Evolutionary conservation across 2,329 filamentous ascomycete species (phyloP), one percentile per base, ranked within the genome.

Genomic region (Dactylellina parvicollis): DNA sequence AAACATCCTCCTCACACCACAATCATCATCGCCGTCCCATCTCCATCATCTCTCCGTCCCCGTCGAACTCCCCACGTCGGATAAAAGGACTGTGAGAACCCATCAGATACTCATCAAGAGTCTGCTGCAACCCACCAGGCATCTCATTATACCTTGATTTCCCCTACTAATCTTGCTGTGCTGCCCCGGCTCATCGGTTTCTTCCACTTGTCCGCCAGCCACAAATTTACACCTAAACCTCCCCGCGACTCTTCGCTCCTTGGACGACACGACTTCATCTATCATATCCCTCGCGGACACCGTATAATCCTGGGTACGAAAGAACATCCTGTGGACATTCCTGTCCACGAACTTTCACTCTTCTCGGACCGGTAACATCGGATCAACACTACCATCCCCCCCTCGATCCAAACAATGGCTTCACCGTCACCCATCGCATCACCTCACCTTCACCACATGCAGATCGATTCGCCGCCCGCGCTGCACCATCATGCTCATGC

Each of bases 371-470:
- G 38, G 46, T 26, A 28, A 64, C 50, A 38, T 40, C 30, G 47
- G n/a, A 34, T 16, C 47, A 28, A n/a, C 34, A 26, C 26, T 18
- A 32, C 22, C 59, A 54, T 47, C 59, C 36, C n/a, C 44, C 24
- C 40, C 55, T 71, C 40, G 32, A 40, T 52, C 59, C 36, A 54
- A 40, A 65, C 67, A 65, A 72, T 72, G 67, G 67, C 67, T 22
- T 72, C 67, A 22, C 67, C 67, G 28, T 72, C 67, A 28, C 67
- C 67, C 34, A 57, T 65, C 50, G 52, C 67, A 52, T 72, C 67
- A 59, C 67, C 67, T 30, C 59, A 72, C 26, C 26, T 36, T 30
- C 67, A 72, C 52, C 67, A 72, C 38, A 72, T 72, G 67, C 59
- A 65, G 50, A 64, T 72, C 30, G 67, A 72, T 32, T 72, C 67